Percentiles rank a stretch among this genome's conserved stretches.
phyloP scores from a whole-genome alignment of 2,329 filamentous ascomycete genomes.

The Taxawa tesnikishii region DNA sequence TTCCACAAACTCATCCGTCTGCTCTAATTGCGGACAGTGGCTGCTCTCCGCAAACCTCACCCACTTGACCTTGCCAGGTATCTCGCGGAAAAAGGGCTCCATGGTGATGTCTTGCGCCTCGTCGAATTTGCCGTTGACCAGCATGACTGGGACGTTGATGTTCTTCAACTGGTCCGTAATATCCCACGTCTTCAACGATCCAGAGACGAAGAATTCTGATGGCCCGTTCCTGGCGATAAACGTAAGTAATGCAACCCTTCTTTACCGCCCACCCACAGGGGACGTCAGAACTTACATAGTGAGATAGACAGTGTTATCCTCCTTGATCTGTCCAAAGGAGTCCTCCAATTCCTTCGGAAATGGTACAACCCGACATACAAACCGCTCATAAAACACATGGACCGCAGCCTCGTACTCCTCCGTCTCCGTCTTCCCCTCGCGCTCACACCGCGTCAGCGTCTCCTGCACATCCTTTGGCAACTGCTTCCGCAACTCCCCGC shows the following conservation, averaged over 20 bases:
- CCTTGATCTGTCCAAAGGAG: conserved; percentile 15
- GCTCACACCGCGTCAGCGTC: conserved; percentile 16
- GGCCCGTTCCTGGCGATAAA: conserved; percentile 26
- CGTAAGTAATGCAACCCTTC: conserved; percentile 5
- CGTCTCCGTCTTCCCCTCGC: conserved; percentile 16
- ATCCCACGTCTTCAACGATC: conserved; percentile 28
- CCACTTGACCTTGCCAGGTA: conserved; percentile 28
- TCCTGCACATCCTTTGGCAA: conserved; percentile 18
- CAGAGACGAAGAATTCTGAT: conserved; percentile 26
- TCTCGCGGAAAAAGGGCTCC: conserved; percentile 23
- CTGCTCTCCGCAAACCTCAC: conserved; percentile 20
- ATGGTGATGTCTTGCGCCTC: conserved; percentile 23
- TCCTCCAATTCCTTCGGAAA: conserved; percentile 16
- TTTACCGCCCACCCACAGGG: background rate
- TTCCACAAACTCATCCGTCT: conserved; percentile 22
- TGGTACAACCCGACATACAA: conserved; percentile 18
- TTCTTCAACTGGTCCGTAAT: conserved; percentile 21
- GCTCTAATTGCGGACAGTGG: conserved; percentile 25
- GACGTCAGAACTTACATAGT: conserved; percentile 23
- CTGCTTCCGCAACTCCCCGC: conserved; percentile 13
- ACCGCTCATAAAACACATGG: conserved; percentile 16
- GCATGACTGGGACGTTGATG: conserved; percentile 25
- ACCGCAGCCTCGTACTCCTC: conserved; percentile 20
- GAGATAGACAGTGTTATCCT: conserved; percentile 22
- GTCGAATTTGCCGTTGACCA: conserved; percentile 32